Evolutionary conservation across 202 grass and related monocot species (phyloP).

Genomic region (Carex arenaria): DNA sequence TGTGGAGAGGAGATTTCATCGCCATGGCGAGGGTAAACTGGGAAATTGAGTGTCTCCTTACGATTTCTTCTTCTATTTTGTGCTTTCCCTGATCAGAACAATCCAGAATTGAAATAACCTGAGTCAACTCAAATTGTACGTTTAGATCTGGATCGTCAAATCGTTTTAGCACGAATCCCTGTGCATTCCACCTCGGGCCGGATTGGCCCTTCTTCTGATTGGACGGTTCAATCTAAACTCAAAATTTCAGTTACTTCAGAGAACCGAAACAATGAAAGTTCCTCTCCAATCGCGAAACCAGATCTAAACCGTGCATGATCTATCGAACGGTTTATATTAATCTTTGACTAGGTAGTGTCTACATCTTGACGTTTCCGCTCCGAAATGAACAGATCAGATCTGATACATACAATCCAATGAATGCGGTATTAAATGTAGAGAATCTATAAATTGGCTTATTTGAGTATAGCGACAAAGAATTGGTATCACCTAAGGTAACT

Average conservation of each 20-base stretch:
- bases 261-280: neutral
- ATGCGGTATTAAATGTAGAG: neutral
- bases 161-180: too few species aligned
- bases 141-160: too few species aligned
- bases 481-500: too few species aligned
- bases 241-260: too few species aligned
- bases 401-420: neutral
- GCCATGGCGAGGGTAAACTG: neutral
- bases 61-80: neutral
- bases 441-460: neutral
- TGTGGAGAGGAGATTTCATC: constrained; percentile 10
- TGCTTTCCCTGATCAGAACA: neutral
- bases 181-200: too few species aligned
- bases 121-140: too few species aligned
- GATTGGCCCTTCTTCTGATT: too few species aligned
- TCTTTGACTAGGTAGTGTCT: neutral
- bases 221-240: too few species aligned
- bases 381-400: neutral
- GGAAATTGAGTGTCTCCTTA: neutral
- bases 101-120: too few species aligned
- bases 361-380: neutral
- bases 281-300: neutral
- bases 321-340: neutral
- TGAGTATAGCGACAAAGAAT: neutral
- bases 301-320: neutral